Evolutionary conservation across 495 filamentous ascomycete species (phyloP).

Genomic region (Penicillium subrubescens): DNA sequence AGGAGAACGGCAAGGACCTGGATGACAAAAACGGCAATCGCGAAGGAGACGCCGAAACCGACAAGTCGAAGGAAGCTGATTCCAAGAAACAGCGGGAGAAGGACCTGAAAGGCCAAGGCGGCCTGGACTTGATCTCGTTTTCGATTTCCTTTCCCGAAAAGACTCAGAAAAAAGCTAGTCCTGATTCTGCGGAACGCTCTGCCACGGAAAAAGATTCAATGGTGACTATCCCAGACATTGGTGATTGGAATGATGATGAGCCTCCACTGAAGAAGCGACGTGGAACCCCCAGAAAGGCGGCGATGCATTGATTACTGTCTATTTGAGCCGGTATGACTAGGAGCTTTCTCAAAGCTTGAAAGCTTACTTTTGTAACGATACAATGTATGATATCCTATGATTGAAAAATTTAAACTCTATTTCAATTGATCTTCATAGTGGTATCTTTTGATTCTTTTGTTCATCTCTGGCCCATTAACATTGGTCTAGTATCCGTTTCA

Average conservation of each 20-base stretch:
- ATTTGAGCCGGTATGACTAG: not conserved
- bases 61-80: conserved; percentile 4
- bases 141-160: conserved; percentile 40
- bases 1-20: conserved; percentile 9
- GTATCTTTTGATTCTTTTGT: conserved; percentile 35
- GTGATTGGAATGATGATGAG: conserved; percentile 32
- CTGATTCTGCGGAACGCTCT: not conserved
- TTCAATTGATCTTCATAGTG: conserved; percentile 18
- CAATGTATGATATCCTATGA: not conserved
- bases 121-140: conserved; percentile 36
- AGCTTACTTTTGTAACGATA: not conserved
- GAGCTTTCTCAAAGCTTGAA: not conserved
- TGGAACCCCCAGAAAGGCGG: conserved; percentile 27
- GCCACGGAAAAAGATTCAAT: conserved; percentile 22
- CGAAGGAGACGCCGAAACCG: conserved; percentile 7
- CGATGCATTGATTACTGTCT: conserved; percentile 5
- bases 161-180: conserved; percentile 6
- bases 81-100: conserved; percentile 17
- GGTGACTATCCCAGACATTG: conserved; percentile 23
- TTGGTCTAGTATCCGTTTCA: conserved; percentile 48
- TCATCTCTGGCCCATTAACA: conserved; percentile 28
- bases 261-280: conserved; percentile 43
- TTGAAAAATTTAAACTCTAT: not conserved
- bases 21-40: conserved; percentile 2
- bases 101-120: conserved; percentile 7